phyloP scores from a whole-genome alignment of 2,329 filamentous ascomycete genomes.

The Sclerotinia trifoliorum region DNA sequence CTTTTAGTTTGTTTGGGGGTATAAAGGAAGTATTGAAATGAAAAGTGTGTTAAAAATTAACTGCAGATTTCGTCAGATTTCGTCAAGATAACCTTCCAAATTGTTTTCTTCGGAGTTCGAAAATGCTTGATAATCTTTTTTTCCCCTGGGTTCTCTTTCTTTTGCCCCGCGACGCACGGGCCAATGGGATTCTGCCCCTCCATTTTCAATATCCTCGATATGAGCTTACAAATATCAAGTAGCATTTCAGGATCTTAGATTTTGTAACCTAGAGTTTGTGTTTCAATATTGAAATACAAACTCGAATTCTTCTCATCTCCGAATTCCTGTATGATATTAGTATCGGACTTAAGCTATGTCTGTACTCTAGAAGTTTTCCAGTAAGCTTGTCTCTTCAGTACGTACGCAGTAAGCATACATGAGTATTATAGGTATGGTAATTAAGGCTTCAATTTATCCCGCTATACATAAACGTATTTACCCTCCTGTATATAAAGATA shows the following conservation, averaged over 20 bases:
- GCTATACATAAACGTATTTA: background rate
- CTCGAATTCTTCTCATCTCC: background rate
- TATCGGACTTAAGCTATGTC: too few relatives aligned
- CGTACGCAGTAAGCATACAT: background rate
- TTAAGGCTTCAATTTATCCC: background rate
- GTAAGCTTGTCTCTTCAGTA: background rate
- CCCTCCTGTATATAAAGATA: background rate
- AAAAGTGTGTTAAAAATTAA: too few relatives aligned
- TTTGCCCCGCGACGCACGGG: conserved; percentile 22
- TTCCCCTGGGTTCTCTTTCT: background rate
- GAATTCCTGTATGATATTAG: background rate
- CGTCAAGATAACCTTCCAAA: background rate
- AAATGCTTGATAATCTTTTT: conserved; percentile 27
- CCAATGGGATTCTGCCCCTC: conserved; percentile 6
- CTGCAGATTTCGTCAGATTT: background rate
- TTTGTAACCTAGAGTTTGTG: background rate
- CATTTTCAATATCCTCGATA: background rate
- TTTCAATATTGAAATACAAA: background rate
- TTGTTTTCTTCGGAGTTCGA: conserved; percentile 19
- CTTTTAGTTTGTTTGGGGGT: background rate
- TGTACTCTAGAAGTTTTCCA: background rate
- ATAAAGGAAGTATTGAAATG: background rate
- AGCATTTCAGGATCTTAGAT: background rate
- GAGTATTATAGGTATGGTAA: background rate
- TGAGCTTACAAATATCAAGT: background rate